Conservation (phyloP, 106 monocot species). For the Hemerocallis citrina region DNA sequence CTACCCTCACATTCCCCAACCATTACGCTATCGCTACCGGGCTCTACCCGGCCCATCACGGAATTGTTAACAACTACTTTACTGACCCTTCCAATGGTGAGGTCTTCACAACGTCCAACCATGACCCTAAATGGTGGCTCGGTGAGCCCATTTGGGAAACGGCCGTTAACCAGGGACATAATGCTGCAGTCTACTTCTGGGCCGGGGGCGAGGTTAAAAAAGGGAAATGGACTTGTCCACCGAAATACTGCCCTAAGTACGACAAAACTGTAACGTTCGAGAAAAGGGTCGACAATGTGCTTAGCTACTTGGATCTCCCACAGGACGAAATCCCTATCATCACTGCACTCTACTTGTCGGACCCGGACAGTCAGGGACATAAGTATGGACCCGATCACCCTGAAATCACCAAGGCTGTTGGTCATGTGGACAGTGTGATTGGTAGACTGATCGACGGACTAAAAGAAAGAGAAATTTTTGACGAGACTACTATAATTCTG, state of each 20-base stretch:
- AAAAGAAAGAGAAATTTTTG: slow-evolving; percentile 42
- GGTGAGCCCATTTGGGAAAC: slow-evolving; percentile 71
- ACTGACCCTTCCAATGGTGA: slow-evolving; percentile 36
- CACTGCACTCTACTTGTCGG: slow-evolving; percentile 38
- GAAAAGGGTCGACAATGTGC: slow-evolving; percentile 33
- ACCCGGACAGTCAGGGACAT: slow-evolving; percentile 46
- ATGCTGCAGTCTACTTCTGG: slow-evolving; percentile 54
- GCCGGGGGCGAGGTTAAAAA: slow-evolving; percentile 46
- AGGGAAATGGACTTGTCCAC: slow-evolving; percentile 43
- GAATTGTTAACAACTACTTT: slow-evolving; percentile 55
- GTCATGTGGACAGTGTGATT: slow-evolving; percentile 22
- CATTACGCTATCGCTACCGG: slow-evolving; percentile 70
- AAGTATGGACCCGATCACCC: slow-evolving; percentile 49
- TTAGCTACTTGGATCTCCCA: slow-evolving; percentile 47
- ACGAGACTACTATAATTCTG: slow-evolving; percentile 39
- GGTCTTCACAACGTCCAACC: slow-evolving; percentile 21
- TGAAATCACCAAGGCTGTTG: slow-evolving; percentile 33
- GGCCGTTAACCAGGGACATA: slow-evolving; percentile 25
- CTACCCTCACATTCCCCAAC: slow-evolving; percentile 60
- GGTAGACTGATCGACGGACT: slow-evolving; percentile 48
- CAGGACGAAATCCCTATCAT: slow-evolving; percentile 24
- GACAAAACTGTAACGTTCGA: slow-evolving; percentile 39
- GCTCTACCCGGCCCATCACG: slow-evolving; percentile 51
- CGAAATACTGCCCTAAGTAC: slow-evolving; percentile 29
- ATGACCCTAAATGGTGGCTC: slow-evolving; percentile 55